Evolutionary conservation across 495 filamentous ascomycete genomes (phyloP), one percentile per base, ranked within the genome.

Genomic region (Rhypophila decipiens): DNA sequence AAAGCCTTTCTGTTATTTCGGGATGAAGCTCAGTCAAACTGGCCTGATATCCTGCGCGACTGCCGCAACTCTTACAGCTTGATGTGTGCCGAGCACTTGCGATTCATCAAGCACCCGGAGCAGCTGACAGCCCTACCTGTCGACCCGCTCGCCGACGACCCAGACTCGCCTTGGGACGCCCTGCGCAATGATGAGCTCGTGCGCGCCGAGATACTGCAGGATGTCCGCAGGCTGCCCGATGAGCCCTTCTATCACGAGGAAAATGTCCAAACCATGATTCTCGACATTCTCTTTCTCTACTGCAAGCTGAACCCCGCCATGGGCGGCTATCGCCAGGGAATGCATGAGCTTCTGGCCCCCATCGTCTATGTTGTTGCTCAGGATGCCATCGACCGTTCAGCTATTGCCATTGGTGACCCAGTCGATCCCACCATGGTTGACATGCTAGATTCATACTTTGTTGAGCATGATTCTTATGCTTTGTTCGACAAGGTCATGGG

Each of bases 291-390:
- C 33, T 97, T 98, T 58, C 77, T 98, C 51, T 96, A 88, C 66
- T 90, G 90, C 60, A 96, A 96, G 64, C 81, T 96, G 37, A 91
- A 96, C 55, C 86, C 83, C 11, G 84, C 86, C 54, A 71, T 91
- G 36, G 85, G 90, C 15, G 75, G 75, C 1, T 98, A 98, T 56
- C 80, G 94, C 21, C 93, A 98, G 68, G 93, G 93, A 15, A 97
- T 98, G 90, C 93, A 98, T 60, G 93, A 98, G 64, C 64, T 98
- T 19, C 72, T 96, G 17, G 93, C 91, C 1, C 91, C 94, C 3
- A 82, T 98, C 23, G 69, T 97, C 9, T 95, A 89, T 82, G 87
- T 88, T 9, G 71, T 98, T 11, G 83, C 88, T 44, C 76, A 82
- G 48, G 93, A 98, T 65, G 84, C 94, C 5, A 70, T 94, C 24